Evolutionary conservation across 1,139 yeast genomes (phyloP), one percentile per base, ranked within the genome.

Genomic region (Starmera stellimalicola): DNA sequence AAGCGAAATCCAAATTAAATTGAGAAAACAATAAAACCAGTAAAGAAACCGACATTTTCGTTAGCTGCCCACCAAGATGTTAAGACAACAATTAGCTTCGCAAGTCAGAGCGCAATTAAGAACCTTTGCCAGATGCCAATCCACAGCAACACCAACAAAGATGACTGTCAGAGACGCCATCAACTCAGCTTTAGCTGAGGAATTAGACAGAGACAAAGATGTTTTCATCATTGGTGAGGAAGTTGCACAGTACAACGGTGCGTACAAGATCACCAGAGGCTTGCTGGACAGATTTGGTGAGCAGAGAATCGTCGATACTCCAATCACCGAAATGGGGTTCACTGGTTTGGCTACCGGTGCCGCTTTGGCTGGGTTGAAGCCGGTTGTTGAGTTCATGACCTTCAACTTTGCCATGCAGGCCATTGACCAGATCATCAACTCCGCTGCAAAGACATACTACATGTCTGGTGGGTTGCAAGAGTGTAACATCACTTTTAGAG

Each of bases 331-430:
- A 65, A 88, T 91, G 91, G 99, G 99, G 37, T 91, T 91, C 72
- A 80, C 98, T 37, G 99, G 99, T 55, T 67, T 91, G 50, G 84
- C 96, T 50, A 94, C 87, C 30, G 99, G 99, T 64, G 91, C 97
- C 35, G 94, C 98, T 11, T 77, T 91, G 58, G 91, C 94, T 37
- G 98, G 98, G 37, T 77, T 91, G 57, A 85, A 85, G 66, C 99
- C 99, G 51, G 76, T 91, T 51, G 85, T 94, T 60, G 99, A 91
- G 67, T 91, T 91, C 65, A 91, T 91, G 99, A 91, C 98, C 27
- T 88, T 88, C 69, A 91, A 93, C 74, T 91, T 93, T 60, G 97
- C 98, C 55, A 87, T 91, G 98, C 98, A 91, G 70, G 83, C 98
- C 47, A 91, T 91, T 60, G 99, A 91, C 63, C 98, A 91, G 51